These are phyloP conservation scores for Akebia trifoliata DNA, from an alignment of 164 flowering plant species.

Conservation along the genomic window DNA sequence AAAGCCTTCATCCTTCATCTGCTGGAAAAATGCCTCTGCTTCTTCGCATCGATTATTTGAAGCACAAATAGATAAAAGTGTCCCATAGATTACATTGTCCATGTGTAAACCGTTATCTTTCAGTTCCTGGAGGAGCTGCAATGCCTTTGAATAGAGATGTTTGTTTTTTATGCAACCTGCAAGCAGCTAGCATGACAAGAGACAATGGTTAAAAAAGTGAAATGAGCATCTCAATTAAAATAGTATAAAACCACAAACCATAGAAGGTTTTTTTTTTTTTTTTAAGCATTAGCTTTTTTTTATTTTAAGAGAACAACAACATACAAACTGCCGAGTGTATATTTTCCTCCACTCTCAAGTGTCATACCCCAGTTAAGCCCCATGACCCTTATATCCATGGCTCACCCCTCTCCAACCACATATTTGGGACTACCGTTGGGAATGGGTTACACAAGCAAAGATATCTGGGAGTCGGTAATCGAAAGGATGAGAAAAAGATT, in stretches of 20 bases:
- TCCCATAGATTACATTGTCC: constrained; percentile 78
- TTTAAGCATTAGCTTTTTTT: not conserved
- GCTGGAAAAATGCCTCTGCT: constrained; percentile 68
- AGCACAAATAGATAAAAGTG: constrained; percentile 81
- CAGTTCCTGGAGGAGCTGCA: constrained; percentile 65
- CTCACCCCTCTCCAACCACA: too few relatives aligned
- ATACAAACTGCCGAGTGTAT: not conserved
- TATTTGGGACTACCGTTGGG: too few relatives aligned
- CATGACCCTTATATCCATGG: too few relatives aligned
- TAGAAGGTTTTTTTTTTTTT: not conserved
- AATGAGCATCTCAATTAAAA: not conserved
- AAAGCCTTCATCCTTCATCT: constrained; percentile 75
- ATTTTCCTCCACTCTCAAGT: too few relatives aligned
- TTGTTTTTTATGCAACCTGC: constrained; percentile 72
- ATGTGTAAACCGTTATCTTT: constrained; percentile 41
- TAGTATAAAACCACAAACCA: not conserved
- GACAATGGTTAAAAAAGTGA: constrained; percentile 7
- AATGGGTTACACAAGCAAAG: too few relatives aligned
- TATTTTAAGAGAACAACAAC: too few relatives aligned
- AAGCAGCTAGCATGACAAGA: constrained; percentile 56
- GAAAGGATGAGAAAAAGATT: too few relatives aligned
- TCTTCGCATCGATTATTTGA: constrained; percentile 58
- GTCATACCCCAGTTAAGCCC: too few relatives aligned
- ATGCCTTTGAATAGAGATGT: constrained; percentile 66
- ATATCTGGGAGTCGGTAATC: too few relatives aligned